Evolutionary conservation across 306 rosid genomes (phyloP).

Genomic region (Vigna reflexopilosa): DNA sequence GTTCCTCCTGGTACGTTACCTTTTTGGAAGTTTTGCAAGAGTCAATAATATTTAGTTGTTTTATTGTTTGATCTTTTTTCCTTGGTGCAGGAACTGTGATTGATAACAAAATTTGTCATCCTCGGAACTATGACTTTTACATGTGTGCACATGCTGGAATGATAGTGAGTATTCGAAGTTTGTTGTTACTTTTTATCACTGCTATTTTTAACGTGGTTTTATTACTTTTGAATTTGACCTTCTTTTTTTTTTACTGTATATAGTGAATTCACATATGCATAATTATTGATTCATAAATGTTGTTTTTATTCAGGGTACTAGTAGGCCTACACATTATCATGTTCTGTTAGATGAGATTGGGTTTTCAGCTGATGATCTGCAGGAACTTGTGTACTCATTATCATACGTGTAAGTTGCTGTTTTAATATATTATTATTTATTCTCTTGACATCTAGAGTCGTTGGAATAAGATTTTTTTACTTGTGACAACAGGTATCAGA

Average conservation of each 20-base stretch:
- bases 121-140: constrained; percentile 84
- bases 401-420: constrained; percentile 86
- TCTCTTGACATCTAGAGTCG: not conserved
- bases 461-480: not conserved
- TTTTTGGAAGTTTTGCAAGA: not conserved
- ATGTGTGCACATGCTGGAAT: constrained; percentile 97
- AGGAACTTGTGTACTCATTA: constrained; percentile 87
- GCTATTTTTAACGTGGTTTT: not conserved
- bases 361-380: constrained; percentile 86
- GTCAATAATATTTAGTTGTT: too few relatives aligned
- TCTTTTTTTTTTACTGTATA: not conserved
- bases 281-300: not conserved
- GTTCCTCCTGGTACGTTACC: constrained; percentile 76
- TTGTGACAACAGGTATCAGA: constrained; percentile 70
- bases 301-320: constrained; percentile 69
- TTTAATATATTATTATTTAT: not conserved
- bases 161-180: constrained; percentile 66
- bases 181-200: not conserved
- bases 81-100: constrained; percentile 74
- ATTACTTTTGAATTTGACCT: not conserved
- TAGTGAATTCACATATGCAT: not conserved
- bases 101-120: constrained; percentile 90
- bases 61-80: not conserved
- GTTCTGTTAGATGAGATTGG: constrained; percentile 82
- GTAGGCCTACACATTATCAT: constrained; percentile 92